Conservation (phyloP, 257 asterid genomes). For the Primulina huaijiensis region DNA sequence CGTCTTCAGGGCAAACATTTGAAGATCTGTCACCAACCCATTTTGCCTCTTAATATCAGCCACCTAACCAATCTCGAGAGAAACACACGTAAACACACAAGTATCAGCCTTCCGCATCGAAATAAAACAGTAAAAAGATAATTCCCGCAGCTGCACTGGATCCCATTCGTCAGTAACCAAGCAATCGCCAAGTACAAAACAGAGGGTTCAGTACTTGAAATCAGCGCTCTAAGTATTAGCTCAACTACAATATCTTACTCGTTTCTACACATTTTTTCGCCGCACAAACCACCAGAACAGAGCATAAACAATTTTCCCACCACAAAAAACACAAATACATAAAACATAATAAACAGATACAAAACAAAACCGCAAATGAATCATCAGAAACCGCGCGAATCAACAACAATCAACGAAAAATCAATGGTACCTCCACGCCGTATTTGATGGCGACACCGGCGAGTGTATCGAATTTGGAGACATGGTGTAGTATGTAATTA, state of each 20-base stretch:
- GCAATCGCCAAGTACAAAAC: background rate
- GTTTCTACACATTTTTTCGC: too few species aligned
- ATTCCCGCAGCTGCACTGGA: background rate
- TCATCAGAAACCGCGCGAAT: background rate
- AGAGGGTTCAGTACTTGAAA: background rate
- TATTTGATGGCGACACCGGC: constrained; percentile 76
- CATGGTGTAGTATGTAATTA: constrained; percentile 47
- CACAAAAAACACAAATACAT: background rate
- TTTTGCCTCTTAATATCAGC: constrained; percentile 77
- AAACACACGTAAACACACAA: constrained; percentile 4
- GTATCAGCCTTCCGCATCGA: background rate
- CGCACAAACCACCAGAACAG: background rate
- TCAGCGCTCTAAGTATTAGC: background rate
- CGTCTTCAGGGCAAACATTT: constrained; percentile 88
- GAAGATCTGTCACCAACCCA: constrained; percentile 82
- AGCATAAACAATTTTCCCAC: background rate
- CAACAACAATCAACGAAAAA: background rate
- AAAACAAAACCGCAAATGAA: background rate
- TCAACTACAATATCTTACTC: background rate
- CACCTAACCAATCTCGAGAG: constrained; percentile 46
- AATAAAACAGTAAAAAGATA: background rate
- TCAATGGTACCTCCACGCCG: constrained; percentile 67
- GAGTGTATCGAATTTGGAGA: constrained; percentile 63
- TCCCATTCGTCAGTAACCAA: background rate
- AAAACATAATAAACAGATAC: background rate